phyloP scores from a whole-genome alignment of 2,329 filamentous ascomycete genomes.

The Colletotrichum incanum region DNA sequence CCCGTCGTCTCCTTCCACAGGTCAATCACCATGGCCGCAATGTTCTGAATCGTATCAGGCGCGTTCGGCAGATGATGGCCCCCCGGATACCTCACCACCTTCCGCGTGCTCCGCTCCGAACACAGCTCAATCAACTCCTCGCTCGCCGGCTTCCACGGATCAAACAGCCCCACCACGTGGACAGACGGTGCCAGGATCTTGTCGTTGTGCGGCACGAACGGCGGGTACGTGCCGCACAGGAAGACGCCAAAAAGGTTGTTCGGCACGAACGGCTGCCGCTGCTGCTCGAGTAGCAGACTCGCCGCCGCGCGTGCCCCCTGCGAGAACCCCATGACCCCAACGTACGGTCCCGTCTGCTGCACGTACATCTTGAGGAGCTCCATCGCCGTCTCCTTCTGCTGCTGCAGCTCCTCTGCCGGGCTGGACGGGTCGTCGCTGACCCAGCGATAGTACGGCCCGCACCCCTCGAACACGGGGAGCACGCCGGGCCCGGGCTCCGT shows the following conservation, averaged over 20 bases:
- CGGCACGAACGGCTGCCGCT: slow-evolving; percentile 34
- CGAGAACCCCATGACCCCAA: slow-evolving; percentile 35
- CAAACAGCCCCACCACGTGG: slow-evolving; percentile 36
- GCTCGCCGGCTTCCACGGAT: slow-evolving; percentile 23
- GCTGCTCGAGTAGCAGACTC: slow-evolving; percentile 37
- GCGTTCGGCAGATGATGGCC: slow-evolving; percentile 34
- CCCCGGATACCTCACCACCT: slow-evolving; percentile 29
- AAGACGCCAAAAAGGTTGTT: slow-evolving; percentile 28
- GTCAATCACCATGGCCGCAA: slow-evolving; percentile 24
- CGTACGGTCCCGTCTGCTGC: slow-evolving; percentile 38
- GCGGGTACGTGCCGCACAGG: slow-evolving; percentile 38
- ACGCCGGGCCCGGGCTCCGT: slow-evolving; percentile 32
- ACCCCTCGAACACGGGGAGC: slow-evolving; percentile 35
- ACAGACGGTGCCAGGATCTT: slow-evolving; percentile 31
- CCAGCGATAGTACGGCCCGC: slow-evolving; percentile 38
- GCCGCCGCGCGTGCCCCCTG: slow-evolving; percentile 35
- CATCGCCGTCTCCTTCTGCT: slow-evolving; percentile 32
- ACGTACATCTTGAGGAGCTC: slow-evolving; percentile 30
- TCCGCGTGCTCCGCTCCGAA: slow-evolving; percentile 21
- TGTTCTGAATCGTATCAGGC: slow-evolving; percentile 30
- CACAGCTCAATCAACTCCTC: slow-evolving; percentile 32
- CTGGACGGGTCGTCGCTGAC: slow-evolving; percentile 37
- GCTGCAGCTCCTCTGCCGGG: slow-evolving; percentile 25
- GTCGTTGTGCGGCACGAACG: slow-evolving; percentile 26
- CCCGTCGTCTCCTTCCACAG: slow-evolving; percentile 28